Conservation (phyloP, 805 yeast species). For the Candida gorgasii region DNA sequence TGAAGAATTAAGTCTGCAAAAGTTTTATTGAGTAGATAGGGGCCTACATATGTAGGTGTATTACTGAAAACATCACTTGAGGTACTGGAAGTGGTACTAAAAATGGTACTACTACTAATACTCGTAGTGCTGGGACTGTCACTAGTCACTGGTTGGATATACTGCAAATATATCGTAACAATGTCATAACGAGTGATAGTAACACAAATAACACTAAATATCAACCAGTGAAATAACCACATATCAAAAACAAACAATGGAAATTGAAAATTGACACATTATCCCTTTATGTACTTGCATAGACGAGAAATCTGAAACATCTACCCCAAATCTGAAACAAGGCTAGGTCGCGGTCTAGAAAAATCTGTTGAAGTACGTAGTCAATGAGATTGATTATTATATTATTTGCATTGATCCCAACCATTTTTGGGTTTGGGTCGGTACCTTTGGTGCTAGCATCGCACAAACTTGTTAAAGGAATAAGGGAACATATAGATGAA, state of each 20-base stretch:
- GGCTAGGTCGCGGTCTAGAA: not conserved
- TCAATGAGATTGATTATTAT: not conserved
- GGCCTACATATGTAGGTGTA: not conserved
- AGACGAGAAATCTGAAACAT: slow-evolving; percentile 5
- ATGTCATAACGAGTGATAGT: slow-evolving; percentile 5
- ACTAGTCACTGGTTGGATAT: not conserved
- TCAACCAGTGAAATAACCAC: not conserved
- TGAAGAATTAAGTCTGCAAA: slow-evolving; percentile 16
- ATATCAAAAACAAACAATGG: not conserved
- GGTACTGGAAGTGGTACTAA: not conserved
- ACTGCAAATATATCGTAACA: slow-evolving; percentile 7
- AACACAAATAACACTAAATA: not conserved
- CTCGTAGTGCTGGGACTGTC: no score
- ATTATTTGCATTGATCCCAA: not conserved
- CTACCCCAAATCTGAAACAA: slow-evolving; percentile 9
- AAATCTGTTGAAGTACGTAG: not conserved
- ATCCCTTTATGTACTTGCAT: not conserved
- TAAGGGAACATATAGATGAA: slow-evolving; percentile 16
- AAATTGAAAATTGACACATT: not conserved
- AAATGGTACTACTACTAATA: no score
- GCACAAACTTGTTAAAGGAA: slow-evolving; percentile 36
- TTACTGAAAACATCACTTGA: not conserved
- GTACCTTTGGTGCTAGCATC: slow-evolving; percentile 42
- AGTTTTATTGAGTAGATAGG: slow-evolving; percentile 5
- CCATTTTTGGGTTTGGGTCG: slow-evolving; percentile 13